These are phyloP conservation scores for Withania somnifera DNA, from an alignment of 305 asterid species.

Conservation along the genomic window DNA sequence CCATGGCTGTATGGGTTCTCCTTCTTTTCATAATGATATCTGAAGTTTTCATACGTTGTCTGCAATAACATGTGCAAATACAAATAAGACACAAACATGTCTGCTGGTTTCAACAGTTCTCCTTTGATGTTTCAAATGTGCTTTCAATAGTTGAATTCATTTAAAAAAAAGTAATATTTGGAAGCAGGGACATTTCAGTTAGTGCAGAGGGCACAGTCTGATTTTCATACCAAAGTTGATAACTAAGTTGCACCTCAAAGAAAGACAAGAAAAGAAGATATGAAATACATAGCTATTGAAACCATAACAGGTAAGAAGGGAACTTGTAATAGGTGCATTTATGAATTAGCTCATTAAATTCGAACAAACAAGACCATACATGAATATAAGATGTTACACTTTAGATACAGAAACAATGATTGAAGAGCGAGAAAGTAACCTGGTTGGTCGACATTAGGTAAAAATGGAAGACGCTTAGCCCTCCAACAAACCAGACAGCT, in stretches of 20 bases:
- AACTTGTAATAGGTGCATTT: background rate
- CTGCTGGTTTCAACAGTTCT: background rate
- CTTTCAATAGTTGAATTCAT: background rate
- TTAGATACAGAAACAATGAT: background rate
- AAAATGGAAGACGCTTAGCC: conserved; percentile 73
- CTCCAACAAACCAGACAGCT: conserved; percentile 91
- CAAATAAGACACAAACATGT: background rate
- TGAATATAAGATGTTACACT: background rate
- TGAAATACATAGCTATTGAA: background rate
- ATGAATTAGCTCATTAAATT: no score
- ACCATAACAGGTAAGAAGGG: background rate
- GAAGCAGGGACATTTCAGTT: background rate
- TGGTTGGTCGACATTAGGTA: conserved; percentile 77
- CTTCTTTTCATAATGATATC: conserved; percentile 76
- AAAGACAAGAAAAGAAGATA: background rate
- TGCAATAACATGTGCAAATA: conserved; percentile 22
- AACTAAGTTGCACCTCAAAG: background rate
- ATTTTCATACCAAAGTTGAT: background rate
- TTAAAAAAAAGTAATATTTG: background rate
- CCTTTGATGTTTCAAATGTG: background rate
- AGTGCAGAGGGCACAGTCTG: background rate
- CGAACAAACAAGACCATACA: background rate
- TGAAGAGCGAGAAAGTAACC: conserved; percentile 23
- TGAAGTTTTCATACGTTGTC: conserved; percentile 89
- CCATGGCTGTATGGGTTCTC: conserved; percentile 70